Conservation (phyloP, 2,329 filamentous ascomycete genomes). For the Pleoardoris graminearum region DNA sequence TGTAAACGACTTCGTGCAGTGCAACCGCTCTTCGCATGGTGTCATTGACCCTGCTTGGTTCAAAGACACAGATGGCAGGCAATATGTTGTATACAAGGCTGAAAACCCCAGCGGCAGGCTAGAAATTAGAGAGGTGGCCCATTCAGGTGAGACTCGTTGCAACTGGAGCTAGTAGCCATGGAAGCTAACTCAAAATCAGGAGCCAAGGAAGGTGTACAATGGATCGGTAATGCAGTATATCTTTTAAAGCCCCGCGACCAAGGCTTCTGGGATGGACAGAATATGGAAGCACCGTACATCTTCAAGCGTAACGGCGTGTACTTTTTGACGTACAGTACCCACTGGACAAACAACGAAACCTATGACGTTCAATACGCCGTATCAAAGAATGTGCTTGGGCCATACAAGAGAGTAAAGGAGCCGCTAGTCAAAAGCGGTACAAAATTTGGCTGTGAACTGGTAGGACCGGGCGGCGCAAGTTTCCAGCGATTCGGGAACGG, state of each 20-base stretch:
- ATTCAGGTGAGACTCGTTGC: background rate
- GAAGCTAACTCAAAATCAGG: background rate
- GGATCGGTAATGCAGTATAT: slow-evolving; percentile 2
- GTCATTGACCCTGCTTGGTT: slow-evolving; percentile 8
- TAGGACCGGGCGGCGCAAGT: slow-evolving; percentile 6
- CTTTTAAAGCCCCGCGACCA: slow-evolving; percentile 3
- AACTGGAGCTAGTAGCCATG: background rate
- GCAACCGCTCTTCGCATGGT: slow-evolving; percentile 5
- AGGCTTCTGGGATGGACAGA: slow-evolving; percentile 8
- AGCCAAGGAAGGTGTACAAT: slow-evolving; percentile 3
- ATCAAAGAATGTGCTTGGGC: slow-evolving; percentile 3
- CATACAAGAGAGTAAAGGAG: slow-evolving; percentile 4
- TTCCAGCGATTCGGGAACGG: slow-evolving; percentile 1
- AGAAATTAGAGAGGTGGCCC: slow-evolving; percentile 4
- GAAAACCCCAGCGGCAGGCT: background rate
- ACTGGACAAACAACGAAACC: slow-evolving; percentile 2
- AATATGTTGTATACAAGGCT: slow-evolving; percentile 6
- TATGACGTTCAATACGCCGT: slow-evolving; percentile 8
- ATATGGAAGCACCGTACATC: slow-evolving; percentile 7
- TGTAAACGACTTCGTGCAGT: slow-evolving; percentile 10
- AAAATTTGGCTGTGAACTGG: background rate
- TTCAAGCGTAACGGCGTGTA: slow-evolving; percentile 7
- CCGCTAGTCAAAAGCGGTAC: background rate
- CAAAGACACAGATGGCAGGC: slow-evolving; percentile 4
- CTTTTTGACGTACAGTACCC: slow-evolving; percentile 7